Evolutionary conservation across 495 filamentous ascomycete genomes (phyloP), one percentile per base, ranked within the genome.

Genomic region (Letharia columbiana): DNA sequence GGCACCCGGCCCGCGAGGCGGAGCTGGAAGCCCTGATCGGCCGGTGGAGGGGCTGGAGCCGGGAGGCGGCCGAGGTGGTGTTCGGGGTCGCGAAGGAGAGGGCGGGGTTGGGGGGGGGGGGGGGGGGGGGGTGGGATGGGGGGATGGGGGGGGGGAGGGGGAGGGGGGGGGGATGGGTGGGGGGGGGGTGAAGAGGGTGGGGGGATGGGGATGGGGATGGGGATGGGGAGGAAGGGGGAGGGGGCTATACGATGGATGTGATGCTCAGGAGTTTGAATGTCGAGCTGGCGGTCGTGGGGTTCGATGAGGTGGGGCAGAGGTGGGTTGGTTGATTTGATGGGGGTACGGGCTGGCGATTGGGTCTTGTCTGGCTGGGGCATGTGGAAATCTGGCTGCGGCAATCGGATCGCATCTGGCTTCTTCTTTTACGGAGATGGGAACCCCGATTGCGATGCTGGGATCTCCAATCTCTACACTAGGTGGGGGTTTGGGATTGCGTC

Each of bases 261-360:
- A 90, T 91, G 88, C 78, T 91, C 6, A 81, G 81, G 68, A 86
- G 78, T 54, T 75, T 90, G 31, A 85, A 88, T 70, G 83, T 91
- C 68, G 86, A 89, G 57, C 75, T 83, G 31, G 76, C 79, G 40
- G 64, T 82, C 4, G 88, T 91, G 68, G 88, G 87, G 3, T 89
- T 82, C 70, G 85, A 90, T 72, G 74, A 75, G 45, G 70, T 68
- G 6, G 68, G 71, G 52, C 81, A 86, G 71, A 75, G 75, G 68
- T 90, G 87, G 87, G 75, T 77, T 15, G 67, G 69, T 67, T 71
- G 61, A 71, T 44, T 40, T 7, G 20, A 40, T 61, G 23, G 11
- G 40, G 40, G 2, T 8, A 11, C n/a, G n/a, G n/a, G n/a, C n/a
- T n/a, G n/a, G n/a, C n/a, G n/a, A n/a, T n/a, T n/a, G n/a, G n/a